Evolutionary conservation across 2,329 filamentous ascomycete species (phyloP).

Genomic region (Aspergillus eucalypticola): DNA sequence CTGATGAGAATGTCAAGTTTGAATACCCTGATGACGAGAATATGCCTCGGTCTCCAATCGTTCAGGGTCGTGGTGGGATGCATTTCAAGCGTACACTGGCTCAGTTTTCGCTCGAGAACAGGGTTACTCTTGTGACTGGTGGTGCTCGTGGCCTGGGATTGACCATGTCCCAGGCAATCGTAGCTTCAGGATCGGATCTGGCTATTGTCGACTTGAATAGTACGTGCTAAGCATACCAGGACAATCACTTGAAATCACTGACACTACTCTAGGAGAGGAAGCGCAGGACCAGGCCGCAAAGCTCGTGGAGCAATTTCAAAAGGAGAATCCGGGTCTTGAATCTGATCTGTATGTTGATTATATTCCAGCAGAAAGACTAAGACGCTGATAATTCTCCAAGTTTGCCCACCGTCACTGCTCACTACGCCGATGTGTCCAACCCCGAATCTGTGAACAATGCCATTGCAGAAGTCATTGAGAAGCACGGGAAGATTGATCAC

Average conservation of each 20-base stretch:
- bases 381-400: slow-evolving; percentile 40
- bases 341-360: slow-evolving; percentile 49
- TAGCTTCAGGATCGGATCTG: slow-evolving; percentile 82
- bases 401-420: slow-evolving; percentile 80
- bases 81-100: slow-evolving; percentile 84
- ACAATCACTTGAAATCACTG: not conserved
- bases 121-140: slow-evolving; percentile 82
- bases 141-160: slow-evolving; percentile 86
- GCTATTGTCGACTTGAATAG: slow-evolving; percentile 94
- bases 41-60: slow-evolving; percentile 68
- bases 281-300: slow-evolving; percentile 73
- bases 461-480: slow-evolving; percentile 66
- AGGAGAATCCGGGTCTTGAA: slow-evolving; percentile 74
- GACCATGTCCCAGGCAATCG: slow-evolving; percentile 89
- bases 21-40: slow-evolving; percentile 75
- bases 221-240: slow-evolving; percentile 46
- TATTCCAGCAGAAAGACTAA: not conserved
- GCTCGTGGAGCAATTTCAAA: slow-evolving; percentile 72
- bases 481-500: slow-evolving; percentile 83
- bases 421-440: slow-evolving; percentile 84
- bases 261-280: slow-evolving; percentile 66
- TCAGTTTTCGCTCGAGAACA: slow-evolving; percentile 81
- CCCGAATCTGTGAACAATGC: slow-evolving; percentile 74
- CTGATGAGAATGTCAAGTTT: slow-evolving; percentile 74
- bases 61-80: slow-evolving; percentile 73